Conservation (phyloP, 768 basidiomycete species). For the Termitomyces sp. region DNA sequence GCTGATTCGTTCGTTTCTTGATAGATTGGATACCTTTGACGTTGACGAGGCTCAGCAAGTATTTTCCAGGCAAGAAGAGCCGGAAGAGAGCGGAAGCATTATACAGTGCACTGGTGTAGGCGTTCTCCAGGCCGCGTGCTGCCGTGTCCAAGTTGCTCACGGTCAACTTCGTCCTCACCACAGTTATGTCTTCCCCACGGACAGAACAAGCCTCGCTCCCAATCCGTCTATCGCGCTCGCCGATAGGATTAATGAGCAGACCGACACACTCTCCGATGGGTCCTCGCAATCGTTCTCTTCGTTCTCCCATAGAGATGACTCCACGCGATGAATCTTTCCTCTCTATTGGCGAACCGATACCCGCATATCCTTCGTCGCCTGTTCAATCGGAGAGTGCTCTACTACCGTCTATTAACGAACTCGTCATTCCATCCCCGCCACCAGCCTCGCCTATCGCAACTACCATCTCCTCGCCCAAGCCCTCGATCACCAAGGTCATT, state of each 20-base stretch:
- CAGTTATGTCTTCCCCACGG: conserved; percentile 3
- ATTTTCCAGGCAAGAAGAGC: too few relatives aligned
- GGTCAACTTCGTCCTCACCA: conserved; percentile 1
- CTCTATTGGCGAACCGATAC: conserved; percentile 7
- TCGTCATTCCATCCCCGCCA: conserved; percentile 3
- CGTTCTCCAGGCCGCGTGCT: neutral
- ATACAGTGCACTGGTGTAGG: neutral
- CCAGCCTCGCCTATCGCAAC: neutral
- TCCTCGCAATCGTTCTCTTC: conserved; percentile 15
- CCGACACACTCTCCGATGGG: conserved; percentile 16
- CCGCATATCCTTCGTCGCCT: conserved; percentile 13
- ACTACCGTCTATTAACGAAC: conserved; percentile 8
- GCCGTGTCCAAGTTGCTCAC: conserved; percentile 5
- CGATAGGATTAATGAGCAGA: conserved; percentile 8
- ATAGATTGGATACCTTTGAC: neutral
- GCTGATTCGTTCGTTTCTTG: neutral
- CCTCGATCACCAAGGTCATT: conserved; percentile 8
- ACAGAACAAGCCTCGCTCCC: conserved; percentile 22
- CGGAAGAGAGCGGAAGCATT: neutral
- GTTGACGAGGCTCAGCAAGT: too few relatives aligned
- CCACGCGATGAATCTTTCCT: conserved; percentile 14
- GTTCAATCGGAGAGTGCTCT: conserved; percentile 1
- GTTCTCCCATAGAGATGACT: conserved; percentile 4
- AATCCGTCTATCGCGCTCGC: conserved; percentile 11
- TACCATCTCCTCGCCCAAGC: neutral